A percentile compares a stretch with the other conserved stretches of the same genome.
phyloP scores from a whole-genome alignment of 208 protist genomes.

The Crithidia acanthocephali region DNA sequence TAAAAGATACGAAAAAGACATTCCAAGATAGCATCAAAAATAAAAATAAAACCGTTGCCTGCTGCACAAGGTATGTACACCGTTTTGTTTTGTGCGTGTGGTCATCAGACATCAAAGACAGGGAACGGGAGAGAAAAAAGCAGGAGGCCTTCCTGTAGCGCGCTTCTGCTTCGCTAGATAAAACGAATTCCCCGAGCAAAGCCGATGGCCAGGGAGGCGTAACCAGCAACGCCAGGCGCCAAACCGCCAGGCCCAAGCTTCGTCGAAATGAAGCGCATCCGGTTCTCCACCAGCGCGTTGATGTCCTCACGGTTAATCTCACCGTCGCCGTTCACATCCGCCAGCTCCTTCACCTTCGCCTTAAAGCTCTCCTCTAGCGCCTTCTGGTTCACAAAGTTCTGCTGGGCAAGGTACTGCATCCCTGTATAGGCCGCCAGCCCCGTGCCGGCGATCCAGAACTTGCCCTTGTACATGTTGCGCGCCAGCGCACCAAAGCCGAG shows the following conservation, averaged over 20 bases:
- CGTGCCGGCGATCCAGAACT: slow-evolving; percentile 44
- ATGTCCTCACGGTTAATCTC: slow-evolving; percentile 56
- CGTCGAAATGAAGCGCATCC: slow-evolving; percentile 56
- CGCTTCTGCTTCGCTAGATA: slow-evolving; percentile 14
- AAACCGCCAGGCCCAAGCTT: slow-evolving; percentile 68
- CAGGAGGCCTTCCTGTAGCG: not conserved
- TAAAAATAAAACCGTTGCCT: no score
- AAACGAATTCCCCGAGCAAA: slow-evolving; percentile 58
- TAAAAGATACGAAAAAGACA: not conserved
- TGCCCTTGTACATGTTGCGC: slow-evolving; percentile 46
- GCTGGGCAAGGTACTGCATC: slow-evolving; percentile 66
- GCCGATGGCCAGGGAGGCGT: slow-evolving; percentile 53
- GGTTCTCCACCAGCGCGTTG: slow-evolving; percentile 59
- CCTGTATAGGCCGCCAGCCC: slow-evolving; percentile 45
- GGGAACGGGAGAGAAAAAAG: not conserved
- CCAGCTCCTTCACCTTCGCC: slow-evolving; percentile 52
- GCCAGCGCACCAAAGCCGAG: slow-evolving; percentile 40
- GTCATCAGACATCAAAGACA: not conserved
- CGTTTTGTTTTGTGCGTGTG: no score
- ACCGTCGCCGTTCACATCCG: slow-evolving; percentile 63
- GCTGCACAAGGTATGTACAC: not conserved
- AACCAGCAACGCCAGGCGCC: slow-evolving; percentile 56
- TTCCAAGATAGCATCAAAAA: not conserved
- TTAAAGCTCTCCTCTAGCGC: slow-evolving; percentile 50
- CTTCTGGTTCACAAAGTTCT: slow-evolving; percentile 63